A percentile compares a stretch with the other conserved stretches of the same genome.
Evolutionary conservation across 305 asterid species (phyloP).

Genomic region (Fraxinus baroniana): DNA sequence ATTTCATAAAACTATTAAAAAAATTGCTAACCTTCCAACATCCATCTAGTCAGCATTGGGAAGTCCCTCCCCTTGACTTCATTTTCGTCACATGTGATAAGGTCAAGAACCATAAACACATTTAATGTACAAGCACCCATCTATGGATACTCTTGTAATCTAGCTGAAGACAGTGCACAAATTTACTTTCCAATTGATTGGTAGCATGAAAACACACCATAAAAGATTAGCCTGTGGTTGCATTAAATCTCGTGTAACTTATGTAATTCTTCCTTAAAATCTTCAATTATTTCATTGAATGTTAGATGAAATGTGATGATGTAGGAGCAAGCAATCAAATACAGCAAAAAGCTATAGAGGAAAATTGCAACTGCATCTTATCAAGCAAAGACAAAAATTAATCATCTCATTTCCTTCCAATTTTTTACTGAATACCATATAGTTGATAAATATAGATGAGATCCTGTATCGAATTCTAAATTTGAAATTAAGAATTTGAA

Average conservation of each 20-base stretch:
- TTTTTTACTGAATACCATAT: no score
- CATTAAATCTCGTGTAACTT: neutral
- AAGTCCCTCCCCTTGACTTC: neutral
- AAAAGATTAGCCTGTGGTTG: neutral
- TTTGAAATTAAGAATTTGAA: neutral
- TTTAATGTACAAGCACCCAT: neutral
- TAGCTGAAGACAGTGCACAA: neutral
- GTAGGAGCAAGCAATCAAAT: neutral
- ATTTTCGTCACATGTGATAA: neutral
- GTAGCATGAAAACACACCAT: neutral
- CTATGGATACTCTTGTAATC: neutral
- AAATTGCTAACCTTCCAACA: neutral
- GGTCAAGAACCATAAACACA: neutral
- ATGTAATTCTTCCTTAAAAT: neutral
- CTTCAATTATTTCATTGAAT: neutral
- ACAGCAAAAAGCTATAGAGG: neutral
- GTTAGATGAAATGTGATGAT: neutral
- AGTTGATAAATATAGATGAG: no score
- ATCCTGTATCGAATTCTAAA: no score
- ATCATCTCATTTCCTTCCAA: neutral
- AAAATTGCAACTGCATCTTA: neutral
- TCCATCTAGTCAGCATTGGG: neutral
- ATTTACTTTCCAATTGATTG: neutral
- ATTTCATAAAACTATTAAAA: no score
- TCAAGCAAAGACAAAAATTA: neutral